A percentile compares a stretch with the other conserved stretches of the same genome.
These are phyloP conservation scores for Kodamaea alishanica DNA, from an alignment of 1,139 yeast species.

Conservation along the genomic window DNA sequence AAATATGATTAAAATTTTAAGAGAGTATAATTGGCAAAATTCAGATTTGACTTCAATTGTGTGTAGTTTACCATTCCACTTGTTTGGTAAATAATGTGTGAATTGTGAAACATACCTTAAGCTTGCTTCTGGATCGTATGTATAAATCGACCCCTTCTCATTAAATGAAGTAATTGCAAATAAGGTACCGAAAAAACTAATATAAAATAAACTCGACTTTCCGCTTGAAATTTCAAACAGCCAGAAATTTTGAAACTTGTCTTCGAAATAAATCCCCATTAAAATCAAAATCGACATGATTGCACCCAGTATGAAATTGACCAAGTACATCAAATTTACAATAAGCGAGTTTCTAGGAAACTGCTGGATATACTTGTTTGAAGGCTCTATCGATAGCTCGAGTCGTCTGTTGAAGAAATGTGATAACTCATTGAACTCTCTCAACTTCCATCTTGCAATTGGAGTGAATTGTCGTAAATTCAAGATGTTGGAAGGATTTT, in stretches of 20 bases:
- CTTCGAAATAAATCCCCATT: constrained; percentile 75
- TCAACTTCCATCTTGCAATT: constrained; percentile 88
- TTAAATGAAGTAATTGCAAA: constrained; percentile 54
- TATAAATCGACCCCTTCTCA: constrained; percentile 27
- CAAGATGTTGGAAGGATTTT: constrained; percentile 81
- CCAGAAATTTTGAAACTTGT: constrained; percentile 73
- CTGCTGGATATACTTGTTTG: constrained; percentile 80
- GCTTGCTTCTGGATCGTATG: constrained; percentile 89
- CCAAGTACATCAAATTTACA: constrained; percentile 52
- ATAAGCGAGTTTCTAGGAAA: constrained; percentile 77
- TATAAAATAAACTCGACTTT: constrained; percentile 78
- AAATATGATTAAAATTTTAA: constrained; percentile 66
- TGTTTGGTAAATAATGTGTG: constrained; percentile 84
- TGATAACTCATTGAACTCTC: constrained; percentile 90
- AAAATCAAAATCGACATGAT: constrained; percentile 84
- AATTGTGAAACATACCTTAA: constrained; percentile 72
- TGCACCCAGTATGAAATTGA: constrained; percentile 82
- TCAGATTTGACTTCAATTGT: constrained; percentile 79
- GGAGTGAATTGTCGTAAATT: constrained; percentile 86
- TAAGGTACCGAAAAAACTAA: constrained; percentile 78
- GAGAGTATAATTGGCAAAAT: constrained; percentile 72
- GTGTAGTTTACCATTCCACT: constrained; percentile 83
- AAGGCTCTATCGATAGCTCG: constrained; percentile 72
- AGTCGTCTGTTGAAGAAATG: constrained; percentile 81
- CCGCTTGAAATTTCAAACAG: constrained; percentile 85